Conservation (phyloP, 371 early-diverging fungal genomes). For the Apophysomyces variabilis region DNA sequence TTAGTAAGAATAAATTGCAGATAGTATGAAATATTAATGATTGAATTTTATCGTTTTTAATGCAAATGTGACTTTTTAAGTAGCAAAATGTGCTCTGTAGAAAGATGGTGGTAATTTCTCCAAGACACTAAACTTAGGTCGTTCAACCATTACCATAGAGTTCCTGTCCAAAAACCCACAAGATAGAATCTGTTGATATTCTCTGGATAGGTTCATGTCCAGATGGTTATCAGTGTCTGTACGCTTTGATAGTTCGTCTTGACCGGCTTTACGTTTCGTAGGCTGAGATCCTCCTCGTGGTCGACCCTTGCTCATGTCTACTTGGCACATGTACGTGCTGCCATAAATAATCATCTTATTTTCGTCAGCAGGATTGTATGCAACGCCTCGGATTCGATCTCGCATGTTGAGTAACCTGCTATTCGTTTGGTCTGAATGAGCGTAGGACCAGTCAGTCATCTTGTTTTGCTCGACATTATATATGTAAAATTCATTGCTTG, state of each 20-base stretch:
- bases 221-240: slow-evolving; percentile 23
- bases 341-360: slow-evolving; percentile 74
- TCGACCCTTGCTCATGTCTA: slow-evolving; percentile 69
- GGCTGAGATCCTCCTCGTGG: slow-evolving; percentile 19
- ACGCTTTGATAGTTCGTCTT: slow-evolving; percentile 43
- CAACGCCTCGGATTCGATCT: slow-evolving; percentile 76
- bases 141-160: slow-evolving; percentile 84
- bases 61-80: slow-evolving; percentile 32
- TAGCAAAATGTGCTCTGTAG: slow-evolving; percentile 83
- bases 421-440: slow-evolving; percentile 59
- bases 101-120: slow-evolving; percentile 82
- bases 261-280: slow-evolving; percentile 27
- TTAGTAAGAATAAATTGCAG: too few relatives aligned
- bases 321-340: slow-evolving; percentile 69
- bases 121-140: slow-evolving; percentile 80
- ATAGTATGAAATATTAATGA: too few relatives aligned
- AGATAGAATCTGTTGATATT: slow-evolving; percentile 83
- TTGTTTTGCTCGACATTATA: slow-evolving; percentile 75
- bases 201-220: slow-evolving; percentile 63
- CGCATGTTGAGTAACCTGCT: slow-evolving; percentile 56
- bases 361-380: slow-evolving; percentile 70
- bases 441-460: slow-evolving; percentile 81
- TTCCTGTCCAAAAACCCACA: slow-evolving; percentile 70
- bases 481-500: slow-evolving; percentile 75
- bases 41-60: too few relatives aligned